These are phyloP conservation scores for Pezicula neosporulosa DNA, from an alignment of 2,329 filamentous ascomycete species.

Conservation along the genomic window DNA sequence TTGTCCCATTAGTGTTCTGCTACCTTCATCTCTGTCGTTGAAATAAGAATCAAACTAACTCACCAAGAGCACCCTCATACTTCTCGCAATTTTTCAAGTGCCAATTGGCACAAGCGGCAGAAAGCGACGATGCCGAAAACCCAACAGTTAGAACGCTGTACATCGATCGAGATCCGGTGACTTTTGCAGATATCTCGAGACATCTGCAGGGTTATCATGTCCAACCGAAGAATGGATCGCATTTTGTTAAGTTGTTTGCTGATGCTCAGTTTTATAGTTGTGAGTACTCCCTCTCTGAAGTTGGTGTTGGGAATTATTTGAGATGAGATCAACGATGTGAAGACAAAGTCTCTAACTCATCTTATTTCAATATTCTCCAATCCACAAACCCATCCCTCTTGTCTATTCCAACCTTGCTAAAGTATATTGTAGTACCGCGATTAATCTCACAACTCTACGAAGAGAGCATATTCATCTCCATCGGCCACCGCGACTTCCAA, in stretches of 20 bases:
- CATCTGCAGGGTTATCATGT: constrained; percentile 94
- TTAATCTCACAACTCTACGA: constrained; percentile 89
- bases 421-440: constrained; percentile 63
- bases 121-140: constrained; percentile 34
- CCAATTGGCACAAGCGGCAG: constrained; percentile 65
- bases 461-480: constrained; percentile 87
- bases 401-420: constrained; percentile 4
- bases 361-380: background rate
- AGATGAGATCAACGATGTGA: too few species aligned
- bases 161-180: constrained; percentile 88
- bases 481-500: constrained; percentile 83
- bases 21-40: too few species aligned
- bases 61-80: constrained; percentile 80
- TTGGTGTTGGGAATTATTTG: too few species aligned
- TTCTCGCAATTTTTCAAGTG: constrained; percentile 92
- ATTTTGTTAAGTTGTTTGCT: constrained; percentile 90
- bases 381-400: too few species aligned
- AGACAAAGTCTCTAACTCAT: too few species aligned
- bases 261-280: constrained; percentile 93
- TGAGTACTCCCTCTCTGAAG: constrained; percentile 36
- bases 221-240: constrained; percentile 72
- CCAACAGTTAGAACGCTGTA: constrained; percentile 72
- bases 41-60: constrained; percentile 36
- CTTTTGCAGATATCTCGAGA: constrained; percentile 83
- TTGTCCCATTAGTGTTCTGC: too few species aligned